A percentile compares a stretch with the other conserved stretches of the same genome.
These are phyloP conservation scores for Pouteria campechiana DNA, from an alignment of 179 eudicot species.

Conservation along the genomic window DNA sequence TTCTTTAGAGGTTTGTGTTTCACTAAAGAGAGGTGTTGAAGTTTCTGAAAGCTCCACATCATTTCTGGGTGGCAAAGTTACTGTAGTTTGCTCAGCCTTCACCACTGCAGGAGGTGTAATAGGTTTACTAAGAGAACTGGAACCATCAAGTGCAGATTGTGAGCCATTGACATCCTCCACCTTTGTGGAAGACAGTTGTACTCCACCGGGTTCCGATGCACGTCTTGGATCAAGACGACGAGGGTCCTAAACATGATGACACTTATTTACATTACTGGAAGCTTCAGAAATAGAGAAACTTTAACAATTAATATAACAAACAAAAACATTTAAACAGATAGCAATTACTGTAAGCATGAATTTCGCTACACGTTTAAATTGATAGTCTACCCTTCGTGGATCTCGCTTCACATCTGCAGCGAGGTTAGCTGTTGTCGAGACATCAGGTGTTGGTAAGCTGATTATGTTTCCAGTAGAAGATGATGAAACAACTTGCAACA, in stretches of 20 bases:
- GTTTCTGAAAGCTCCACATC: slow-evolving; percentile 14
- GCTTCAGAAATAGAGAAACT: neutral
- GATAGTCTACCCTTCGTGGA: slow-evolving; percentile 75
- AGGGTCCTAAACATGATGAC: slow-evolving; percentile 55
- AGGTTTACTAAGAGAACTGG: slow-evolving; percentile 14
- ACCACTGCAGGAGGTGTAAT: slow-evolving; percentile 14
- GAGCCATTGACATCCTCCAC: slow-evolving; percentile 33
- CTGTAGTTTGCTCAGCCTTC: slow-evolving; percentile 21
- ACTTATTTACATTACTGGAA: neutral
- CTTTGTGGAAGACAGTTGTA: slow-evolving; percentile 23
- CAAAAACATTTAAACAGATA: neutral
- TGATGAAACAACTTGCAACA: slow-evolving; percentile 13
- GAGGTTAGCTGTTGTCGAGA: slow-evolving; percentile 27
- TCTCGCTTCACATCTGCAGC: slow-evolving; percentile 77
- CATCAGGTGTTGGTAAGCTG: slow-evolving; percentile 39
- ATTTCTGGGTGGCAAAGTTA: slow-evolving; percentile 16
- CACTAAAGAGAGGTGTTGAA: slow-evolving; percentile 10
- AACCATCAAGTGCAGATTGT: slow-evolving; percentile 30
- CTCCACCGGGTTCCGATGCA: slow-evolving; percentile 32
- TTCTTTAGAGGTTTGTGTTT: slow-evolving; percentile 25
- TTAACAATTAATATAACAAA: neutral
- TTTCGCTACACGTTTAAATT: too few species aligned
- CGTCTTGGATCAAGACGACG: slow-evolving; percentile 94
- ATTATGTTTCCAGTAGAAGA: slow-evolving; percentile 13
- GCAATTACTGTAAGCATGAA: too few species aligned